Evolutionary conservation across 1,139 yeast species (phyloP), one percentile per base, ranked within the genome.

Genomic region (Meyerozyma guilliermondii): DNA sequence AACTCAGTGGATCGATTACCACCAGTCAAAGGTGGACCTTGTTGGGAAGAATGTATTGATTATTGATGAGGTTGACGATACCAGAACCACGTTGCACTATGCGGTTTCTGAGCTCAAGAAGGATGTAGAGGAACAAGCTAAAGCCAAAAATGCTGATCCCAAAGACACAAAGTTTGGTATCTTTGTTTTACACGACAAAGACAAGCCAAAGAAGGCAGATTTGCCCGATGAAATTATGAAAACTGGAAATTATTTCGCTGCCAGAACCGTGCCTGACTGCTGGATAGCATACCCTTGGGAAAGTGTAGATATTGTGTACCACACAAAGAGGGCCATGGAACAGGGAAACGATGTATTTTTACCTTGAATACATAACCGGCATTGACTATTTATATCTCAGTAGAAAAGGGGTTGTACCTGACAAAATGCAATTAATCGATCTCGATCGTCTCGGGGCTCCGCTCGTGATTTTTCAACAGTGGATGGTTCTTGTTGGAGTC

Each of bases 271-370:
- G 35, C 95, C 91, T 35, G 98, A 92, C 62, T 76, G 77, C 54
- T 92, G 98, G 98, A 89, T 88, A 56, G 97, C 97, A 38, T 92
- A 92, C 64, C 98, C 98, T 41, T 92, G 98, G 98, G 96, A 88
- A 68, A 81, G 94, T 27, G 76, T 76, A 46, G 96, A 91, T 67
- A 92, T 91, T 62, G 96, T 87, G 41, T 77, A 74, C 66, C 98
- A 91, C 63, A 87, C 95, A 43, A 73, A 78, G 62, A 76, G 72
- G 63, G 96, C 97, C 31, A 71, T 81, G 48, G 80, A 80, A 58
- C 97, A 91, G 67, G 95, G 64, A 29, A 72, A 73, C 52, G 78
- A 73, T 49, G 76, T 70, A 7, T 72, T 72, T 52, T 60, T 71
- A 49, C 72, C 75, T 27, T 71, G 16, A 20, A 14, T 20, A 14